Evolutionary conservation across 75 land plant species (phyloP), one percentile per base, ranked within the genome.

Genomic region (Pseudotsuga menziesii): DNA sequence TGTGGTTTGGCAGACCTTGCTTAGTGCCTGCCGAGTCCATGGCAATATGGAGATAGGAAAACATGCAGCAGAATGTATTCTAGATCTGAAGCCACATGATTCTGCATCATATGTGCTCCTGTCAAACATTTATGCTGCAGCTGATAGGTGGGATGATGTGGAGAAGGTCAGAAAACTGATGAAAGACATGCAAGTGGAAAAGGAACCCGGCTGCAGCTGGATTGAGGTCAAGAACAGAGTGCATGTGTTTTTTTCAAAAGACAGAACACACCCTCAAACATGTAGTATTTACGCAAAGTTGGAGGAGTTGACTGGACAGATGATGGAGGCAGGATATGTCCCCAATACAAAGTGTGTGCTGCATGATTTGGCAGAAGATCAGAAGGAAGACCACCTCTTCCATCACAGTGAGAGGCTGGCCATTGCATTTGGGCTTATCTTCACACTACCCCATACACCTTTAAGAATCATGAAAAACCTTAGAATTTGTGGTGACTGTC

Each of bases 11-110:
- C 81, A 73, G 48, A 80, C 86, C 2, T 36, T 87, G 44, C 54
- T 87, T 19, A 69, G 82, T 58, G 82, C 83, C 41, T 87, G 83
- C 74, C 79, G 78, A 61, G 67, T 83, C 3, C 80, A 83, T 75
- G 69, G 80, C 59, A 72, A 80, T 76, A 58, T 76, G 11, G 82
- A 83, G 15, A 35, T 83, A 52, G 88, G 83, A 44, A 79, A 86
- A 63, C 54, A 61, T 39, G 79, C 80, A 17, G 78, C 85, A 41
- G 64, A 66, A 52, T 66, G 76, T 74, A 60, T 83, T 35, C 48
- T 52, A 39, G 60, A 81, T 52, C 57, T 78, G 71, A 41, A 75
- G 19, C 76, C 76, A 44, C 9, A 75, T 29, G 35, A 75, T 25
- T 29, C 56, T 75, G 76, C 56, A 44, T n/a, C 56, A 6, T 75